Percentiles rank a stretch among this genome's conserved stretches.
Conservation (phyloP, 202 grass and related monocot species). For the Carex arenaria region DNA sequence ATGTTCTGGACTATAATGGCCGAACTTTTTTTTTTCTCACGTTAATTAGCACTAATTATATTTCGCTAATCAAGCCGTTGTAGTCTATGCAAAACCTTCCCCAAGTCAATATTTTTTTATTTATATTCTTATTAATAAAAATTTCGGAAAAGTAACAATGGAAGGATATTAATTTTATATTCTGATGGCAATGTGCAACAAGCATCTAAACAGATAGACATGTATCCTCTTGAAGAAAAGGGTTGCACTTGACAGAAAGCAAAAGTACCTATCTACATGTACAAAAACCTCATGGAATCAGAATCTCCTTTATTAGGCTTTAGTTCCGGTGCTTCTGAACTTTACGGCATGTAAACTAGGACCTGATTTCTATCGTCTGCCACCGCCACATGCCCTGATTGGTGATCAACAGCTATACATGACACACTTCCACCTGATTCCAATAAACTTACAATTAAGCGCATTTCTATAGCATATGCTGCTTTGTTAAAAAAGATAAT, state of each 20-base stretch:
- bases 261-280: not conserved
- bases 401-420: constrained; percentile 49
- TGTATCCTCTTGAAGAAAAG: not conserved
- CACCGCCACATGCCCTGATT: constrained; percentile 63
- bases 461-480: not conserved
- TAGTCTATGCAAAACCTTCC: no score
- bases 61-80: no score
- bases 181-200: not conserved
- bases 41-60: no score
- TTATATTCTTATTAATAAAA: no score
- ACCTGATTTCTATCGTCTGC: constrained; percentile 55
- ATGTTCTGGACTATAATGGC: no score
- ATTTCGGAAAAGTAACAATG: not conserved
- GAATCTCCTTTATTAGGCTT: not conserved
- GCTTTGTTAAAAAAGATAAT: not conserved
- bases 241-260: constrained; percentile 1
- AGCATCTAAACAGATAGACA: constrained; percentile 11
- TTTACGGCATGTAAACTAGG: constrained; percentile 43
- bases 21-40: no score
- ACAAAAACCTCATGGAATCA: constrained; percentile 2
- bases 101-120: no score
- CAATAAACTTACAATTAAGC: constrained; percentile 16
- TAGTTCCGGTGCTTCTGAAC: not conserved
- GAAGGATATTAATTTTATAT: not conserved
- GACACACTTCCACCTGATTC: constrained; percentile 56